phyloP scores from a whole-genome alignment of 768 basidiomycete genomes.

The Boletus sp. region DNA sequence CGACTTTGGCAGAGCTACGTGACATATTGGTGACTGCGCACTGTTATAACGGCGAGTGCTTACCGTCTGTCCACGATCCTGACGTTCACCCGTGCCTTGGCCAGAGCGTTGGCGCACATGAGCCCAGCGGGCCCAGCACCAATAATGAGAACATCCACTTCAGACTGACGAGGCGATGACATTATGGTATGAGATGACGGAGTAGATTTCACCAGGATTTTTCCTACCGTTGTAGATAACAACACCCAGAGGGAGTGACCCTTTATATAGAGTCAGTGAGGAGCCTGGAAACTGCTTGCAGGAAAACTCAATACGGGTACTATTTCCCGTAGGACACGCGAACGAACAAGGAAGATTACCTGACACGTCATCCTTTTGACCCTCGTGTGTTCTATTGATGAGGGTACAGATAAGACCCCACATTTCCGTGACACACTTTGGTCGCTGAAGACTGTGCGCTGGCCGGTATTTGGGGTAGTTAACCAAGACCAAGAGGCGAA shows the following conservation, averaged over 20 bases:
- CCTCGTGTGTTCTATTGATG: not conserved
- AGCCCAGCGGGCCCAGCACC: slow-evolving; percentile 43
- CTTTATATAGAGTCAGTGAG: slow-evolving; percentile 3
- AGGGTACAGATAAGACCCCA: not conserved
- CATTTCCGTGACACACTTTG: not conserved
- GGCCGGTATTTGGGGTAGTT: not conserved
- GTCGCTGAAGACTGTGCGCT: too few species aligned
- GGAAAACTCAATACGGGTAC: not conserved
- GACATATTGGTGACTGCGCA: not conserved
- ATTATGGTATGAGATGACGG: slow-evolving; percentile 6
- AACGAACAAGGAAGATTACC: not conserved
- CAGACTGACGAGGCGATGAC: slow-evolving; percentile 18
- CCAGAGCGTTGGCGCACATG: slow-evolving; percentile 42
- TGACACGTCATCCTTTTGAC: not conserved
- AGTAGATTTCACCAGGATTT: not conserved
- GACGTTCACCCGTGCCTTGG: slow-evolving; percentile 35
- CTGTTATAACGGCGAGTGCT: not conserved
- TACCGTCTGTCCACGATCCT: slow-evolving; percentile 41
- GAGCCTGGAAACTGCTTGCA: not conserved
- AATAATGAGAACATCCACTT: slow-evolving; percentile 41
- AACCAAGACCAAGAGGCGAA: not conserved
- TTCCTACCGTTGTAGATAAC: slow-evolving; percentile 2
- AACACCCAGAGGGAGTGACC: not conserved
- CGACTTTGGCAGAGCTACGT: slow-evolving; percentile 15
- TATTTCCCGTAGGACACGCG: slow-evolving; percentile 3